These are phyloP conservation scores for Pseudogymnoascus sp. DNA, from an alignment of 2,329 filamentous ascomycete genomes.

Conservation along the genomic window DNA sequence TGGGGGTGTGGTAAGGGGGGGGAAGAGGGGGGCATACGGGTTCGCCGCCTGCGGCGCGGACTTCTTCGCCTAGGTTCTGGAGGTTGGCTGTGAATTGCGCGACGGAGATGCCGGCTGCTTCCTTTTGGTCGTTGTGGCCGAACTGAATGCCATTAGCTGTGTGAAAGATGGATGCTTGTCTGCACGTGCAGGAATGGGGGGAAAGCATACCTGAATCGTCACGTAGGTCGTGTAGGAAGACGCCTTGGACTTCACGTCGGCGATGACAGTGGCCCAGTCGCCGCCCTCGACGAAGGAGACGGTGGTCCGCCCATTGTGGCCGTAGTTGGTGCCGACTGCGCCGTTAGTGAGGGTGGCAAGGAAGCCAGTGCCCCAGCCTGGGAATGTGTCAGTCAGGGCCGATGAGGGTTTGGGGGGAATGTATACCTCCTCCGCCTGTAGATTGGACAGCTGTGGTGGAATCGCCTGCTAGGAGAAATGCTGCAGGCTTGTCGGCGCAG, in stretches of 20 bases:
- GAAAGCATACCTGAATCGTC: constrained; percentile 37
- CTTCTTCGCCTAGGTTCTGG: constrained; percentile 28
- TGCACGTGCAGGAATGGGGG: not conserved
- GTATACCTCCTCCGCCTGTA: constrained; percentile 13
- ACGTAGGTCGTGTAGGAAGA: constrained; percentile 36
- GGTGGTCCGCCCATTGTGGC: constrained; percentile 41
- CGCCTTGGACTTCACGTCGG: constrained; percentile 30
- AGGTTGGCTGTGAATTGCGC: constrained; percentile 37
- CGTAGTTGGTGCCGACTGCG: constrained; percentile 40
- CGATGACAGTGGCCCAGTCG: constrained; percentile 38
- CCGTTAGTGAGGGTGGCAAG: constrained; percentile 37
- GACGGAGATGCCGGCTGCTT: constrained; percentile 33
- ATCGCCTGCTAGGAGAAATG: constrained; percentile 36
- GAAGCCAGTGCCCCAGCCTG: constrained; percentile 44
- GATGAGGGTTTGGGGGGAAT: not conserved
- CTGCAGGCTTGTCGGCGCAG: constrained; percentile 23
- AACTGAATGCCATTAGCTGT: constrained; percentile 29
- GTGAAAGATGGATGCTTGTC: not conserved
- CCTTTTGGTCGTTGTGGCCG: constrained; percentile 48
- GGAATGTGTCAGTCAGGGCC: constrained; percentile 11
- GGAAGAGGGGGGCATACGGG: constrained; percentile 16
- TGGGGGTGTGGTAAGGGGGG: not conserved
- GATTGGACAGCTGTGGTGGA: constrained; percentile 31
- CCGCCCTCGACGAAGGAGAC: constrained; percentile 39
- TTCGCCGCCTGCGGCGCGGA: constrained; percentile 25